A percentile compares a stretch with the other conserved stretches of the same genome.
These are phyloP conservation scores for Fusarium sp. DNA, from an alignment of 2,329 filamentous ascomycete genomes.

Conservation along the genomic window DNA sequence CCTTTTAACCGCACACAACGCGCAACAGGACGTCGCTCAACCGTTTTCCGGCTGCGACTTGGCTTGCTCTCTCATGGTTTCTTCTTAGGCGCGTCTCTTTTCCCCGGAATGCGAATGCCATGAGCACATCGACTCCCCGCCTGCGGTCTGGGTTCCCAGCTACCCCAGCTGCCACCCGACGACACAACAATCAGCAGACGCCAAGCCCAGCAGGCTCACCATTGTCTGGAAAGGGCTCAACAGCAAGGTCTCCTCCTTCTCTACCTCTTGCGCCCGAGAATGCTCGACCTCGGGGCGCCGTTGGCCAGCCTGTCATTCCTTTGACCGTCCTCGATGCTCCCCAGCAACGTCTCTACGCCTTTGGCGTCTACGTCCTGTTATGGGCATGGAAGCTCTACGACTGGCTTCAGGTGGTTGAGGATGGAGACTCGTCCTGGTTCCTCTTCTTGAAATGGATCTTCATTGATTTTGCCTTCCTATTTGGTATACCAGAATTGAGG, in stretches of 20 bases:
- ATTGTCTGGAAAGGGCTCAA: slow-evolving; percentile 44
- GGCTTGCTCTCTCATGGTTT: slow-evolving; percentile 28
- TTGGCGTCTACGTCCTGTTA: slow-evolving; percentile 78
- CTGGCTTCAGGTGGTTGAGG: slow-evolving; percentile 79
- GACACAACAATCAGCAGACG: slow-evolving; percentile 47
- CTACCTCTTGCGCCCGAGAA: slow-evolving; percentile 61
- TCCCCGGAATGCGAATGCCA: slow-evolving; percentile 76
- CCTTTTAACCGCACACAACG: slow-evolving; percentile 26
- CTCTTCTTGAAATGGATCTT: slow-evolving; percentile 93
- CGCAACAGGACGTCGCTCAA: slow-evolving; percentile 23
- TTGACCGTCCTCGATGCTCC: slow-evolving; percentile 85
- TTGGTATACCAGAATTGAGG: slow-evolving; percentile 83
- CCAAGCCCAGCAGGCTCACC: slow-evolving; percentile 46
- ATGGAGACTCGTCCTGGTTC: slow-evolving; percentile 87
- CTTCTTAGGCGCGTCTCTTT: slow-evolving; percentile 25
- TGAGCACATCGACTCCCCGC: slow-evolving; percentile 80
- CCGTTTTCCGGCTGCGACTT: slow-evolving; percentile 14
- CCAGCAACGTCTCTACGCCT: slow-evolving; percentile 87
- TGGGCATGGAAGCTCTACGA: slow-evolving; percentile 89
- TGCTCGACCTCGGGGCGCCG: slow-evolving; percentile 39
- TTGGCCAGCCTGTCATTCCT: slow-evolving; percentile 75
- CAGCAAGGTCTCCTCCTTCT: slow-evolving; percentile 45
- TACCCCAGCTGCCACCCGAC: slow-evolving; percentile 66
- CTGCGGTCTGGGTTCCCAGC: slow-evolving; percentile 83
- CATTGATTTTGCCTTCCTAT: slow-evolving; percentile 87